Evolutionary conservation across 2,329 filamentous ascomycete genomes (phyloP), one percentile per base, ranked within the genome.

Genomic region (Aspergillus intermedius): DNA sequence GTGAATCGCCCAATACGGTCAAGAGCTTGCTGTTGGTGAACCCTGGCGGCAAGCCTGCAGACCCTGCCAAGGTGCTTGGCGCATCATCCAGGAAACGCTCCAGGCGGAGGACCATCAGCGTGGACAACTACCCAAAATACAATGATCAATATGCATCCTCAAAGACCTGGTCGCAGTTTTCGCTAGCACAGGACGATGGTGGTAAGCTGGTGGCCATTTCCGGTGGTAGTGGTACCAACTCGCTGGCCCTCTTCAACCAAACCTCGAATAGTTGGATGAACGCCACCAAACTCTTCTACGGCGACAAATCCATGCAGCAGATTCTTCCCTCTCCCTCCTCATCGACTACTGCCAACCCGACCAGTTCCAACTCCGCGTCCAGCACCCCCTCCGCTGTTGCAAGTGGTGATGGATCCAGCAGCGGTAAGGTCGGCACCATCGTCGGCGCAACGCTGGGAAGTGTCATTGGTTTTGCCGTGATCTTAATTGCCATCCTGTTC

Each of bases 381-480:
- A 56, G 66, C 35, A 50, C 57, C 10, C 46, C 63, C n/a, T 53
- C 65, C 22, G 61, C 64, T 21, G 66, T 70, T 35, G 65, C 62
- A 23, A 64, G 62, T 37, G 57, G 57, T 48, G 55, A 62, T 51
- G 55, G 59, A 22, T 52, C 64, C 21, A 65, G 60, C 25, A 57
- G 50, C 32, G 54, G 61, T 35, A 43, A 43, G 13, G 60, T 61
- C 21, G 69, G 76, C 56, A 82, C 82, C 6, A 85, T 95, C 23
- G 77, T 96, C 1, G 91, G 88, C 30, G 87, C 88, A 45, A 87
- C 87, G 0, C 77, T 97, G 1, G 90, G 91, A 10, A 83, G 84
- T n/a, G 82, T 95, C 19, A 79, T 87, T 46, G 89, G 87, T 15
- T 73, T 89, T 46, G 82, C 86, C 17, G 70, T 82, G 0, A 63